Base-by-base conservation (phyloP, 768 basidiomycete species). In the Kwoniella sp. region DNA sequence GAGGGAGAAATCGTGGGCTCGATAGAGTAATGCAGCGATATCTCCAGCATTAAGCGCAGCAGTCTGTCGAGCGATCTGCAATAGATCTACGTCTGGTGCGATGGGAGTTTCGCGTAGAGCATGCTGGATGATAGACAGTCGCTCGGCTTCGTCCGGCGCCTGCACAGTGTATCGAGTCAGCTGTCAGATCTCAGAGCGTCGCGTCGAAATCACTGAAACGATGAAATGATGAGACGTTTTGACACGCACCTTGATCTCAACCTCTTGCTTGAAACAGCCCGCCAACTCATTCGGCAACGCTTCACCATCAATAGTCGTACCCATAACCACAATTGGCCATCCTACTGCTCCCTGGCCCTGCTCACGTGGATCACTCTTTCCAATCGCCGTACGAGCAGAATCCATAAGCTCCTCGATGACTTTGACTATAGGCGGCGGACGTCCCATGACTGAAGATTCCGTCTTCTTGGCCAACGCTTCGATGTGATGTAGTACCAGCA, bases 11-110 rank as follows among this genome's bases (percentile, higher is more conserved):
- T 84, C 79, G 56, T 83, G 82, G 0, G 91, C 85, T 27, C 87
- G 85, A 15, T 72, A 70, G 1, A 90, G 85, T 5, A 98, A 83
- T 70, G 89, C 85, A 24, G 82, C 83, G 15, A 98, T 83, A 78
- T 98, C 96, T 15, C 83, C 85, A 1, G 91, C 90, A 26, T 91
- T 87, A 6, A 99, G 82, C 1, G 93, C 93, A 17, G 96, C 96
- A 2, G 94, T 95, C 74, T 95, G 91, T 1, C 86, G 85, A 3
- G 96, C 91, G 2, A 98, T 69, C 4, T 80, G 77, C 36, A 81
- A 77, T n/a, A 95, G 61, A 8, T 88, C 88, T 1, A 96, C 88
- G 80, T 99, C 96, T 0, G 89, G 85, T 0, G 88, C 85, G 33
- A 93, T 71, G 0, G 67, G 53, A 25, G 78, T 76, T 12, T 80